Evolutionary conservation across 1,139 yeast genomes (phyloP).

Genomic region (Zygoascus hellenicus): DNA sequence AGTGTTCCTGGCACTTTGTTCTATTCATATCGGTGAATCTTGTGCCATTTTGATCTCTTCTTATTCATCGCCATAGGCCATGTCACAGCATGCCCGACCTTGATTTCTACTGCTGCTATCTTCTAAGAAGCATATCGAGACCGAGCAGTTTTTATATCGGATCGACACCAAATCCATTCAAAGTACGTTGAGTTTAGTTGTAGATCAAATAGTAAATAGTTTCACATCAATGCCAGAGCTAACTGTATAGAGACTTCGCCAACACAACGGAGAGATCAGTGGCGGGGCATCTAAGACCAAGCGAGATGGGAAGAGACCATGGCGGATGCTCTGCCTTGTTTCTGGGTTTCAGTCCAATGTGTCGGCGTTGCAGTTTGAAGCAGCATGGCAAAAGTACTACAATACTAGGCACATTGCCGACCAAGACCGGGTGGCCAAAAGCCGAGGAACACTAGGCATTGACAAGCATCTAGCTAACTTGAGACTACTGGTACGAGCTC

Average conservation of each 20-base stretch:
- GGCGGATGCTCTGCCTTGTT: constrained; percentile 61
- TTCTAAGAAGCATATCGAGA: constrained; percentile 53
- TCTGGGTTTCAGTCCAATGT: constrained; percentile 69
- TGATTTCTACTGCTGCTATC: constrained; percentile 59
- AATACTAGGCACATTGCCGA: constrained; percentile 53
- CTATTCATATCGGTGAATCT: too few relatives aligned
- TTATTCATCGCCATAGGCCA: too few relatives aligned
- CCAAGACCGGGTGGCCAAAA: constrained; percentile 24
- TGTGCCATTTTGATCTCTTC: too few relatives aligned
- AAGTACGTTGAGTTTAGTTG: constrained; percentile 31
- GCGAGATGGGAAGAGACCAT: constrained; percentile 53
- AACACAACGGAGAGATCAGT: constrained; percentile 64
- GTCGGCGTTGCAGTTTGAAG: constrained; percentile 63
- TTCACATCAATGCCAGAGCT: neutral
- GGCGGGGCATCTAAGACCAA: constrained; percentile 70
- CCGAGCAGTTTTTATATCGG: constrained; percentile 63
- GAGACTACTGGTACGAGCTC: constrained; percentile 40
- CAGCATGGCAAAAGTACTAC: constrained; percentile 73
- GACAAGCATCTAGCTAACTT: constrained; percentile 50
- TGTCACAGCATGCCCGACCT: constrained; percentile 5
- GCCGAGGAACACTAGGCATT: constrained; percentile 34
- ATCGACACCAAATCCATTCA: constrained; percentile 66
- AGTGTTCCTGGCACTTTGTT: too few relatives aligned
- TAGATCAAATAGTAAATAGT: neutral
- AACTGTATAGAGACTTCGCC: constrained; percentile 47